A percentile compares a stretch with the other conserved stretches of the same genome.
Conservation (phyloP, 306 rosid species). For the Chamaecrista fasciculata region DNA sequence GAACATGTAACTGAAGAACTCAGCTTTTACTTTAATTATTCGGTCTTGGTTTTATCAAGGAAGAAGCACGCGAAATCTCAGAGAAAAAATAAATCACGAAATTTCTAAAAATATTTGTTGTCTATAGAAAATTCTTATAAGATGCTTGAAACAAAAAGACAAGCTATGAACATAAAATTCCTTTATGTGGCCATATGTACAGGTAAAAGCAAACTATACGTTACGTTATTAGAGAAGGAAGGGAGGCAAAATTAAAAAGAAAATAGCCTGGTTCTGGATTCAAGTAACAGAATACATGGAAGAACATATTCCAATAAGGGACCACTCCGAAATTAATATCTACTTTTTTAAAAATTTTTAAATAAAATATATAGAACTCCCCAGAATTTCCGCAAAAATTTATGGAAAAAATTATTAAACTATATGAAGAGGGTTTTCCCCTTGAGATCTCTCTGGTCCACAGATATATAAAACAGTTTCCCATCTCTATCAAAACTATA, state of each 20-base stretch:
- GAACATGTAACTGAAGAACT: conserved; percentile 11
- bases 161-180: conserved; percentile 17
- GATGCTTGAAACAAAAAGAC: conserved; percentile 23
- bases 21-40: conserved; percentile 29
- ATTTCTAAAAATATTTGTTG: neutral
- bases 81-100: neutral
- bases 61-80: conserved; percentile 1
- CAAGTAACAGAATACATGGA: conserved; percentile 28
- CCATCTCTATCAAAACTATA: neutral
- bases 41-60: neutral
- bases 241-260: no score
- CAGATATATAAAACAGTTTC: neutral
- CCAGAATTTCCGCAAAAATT: conserved; percentile 46
- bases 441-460: neutral
- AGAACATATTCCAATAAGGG: conserved; percentile 25
- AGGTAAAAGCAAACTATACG: conserved; percentile 24
- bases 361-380: conserved; percentile 4
- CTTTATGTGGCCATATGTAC: conserved; percentile 8
- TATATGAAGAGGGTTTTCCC: neutral
- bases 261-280: conserved; percentile 15
- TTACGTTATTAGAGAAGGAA: neutral
- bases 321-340: conserved; percentile 24
- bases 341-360: conserved; percentile 12
- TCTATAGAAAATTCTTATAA: neutral
- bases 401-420: conserved; percentile 22